Evolutionary conservation across 2,329 filamentous ascomycete genomes (phyloP).

Genomic region (Leptoxyphium fumago): DNA sequence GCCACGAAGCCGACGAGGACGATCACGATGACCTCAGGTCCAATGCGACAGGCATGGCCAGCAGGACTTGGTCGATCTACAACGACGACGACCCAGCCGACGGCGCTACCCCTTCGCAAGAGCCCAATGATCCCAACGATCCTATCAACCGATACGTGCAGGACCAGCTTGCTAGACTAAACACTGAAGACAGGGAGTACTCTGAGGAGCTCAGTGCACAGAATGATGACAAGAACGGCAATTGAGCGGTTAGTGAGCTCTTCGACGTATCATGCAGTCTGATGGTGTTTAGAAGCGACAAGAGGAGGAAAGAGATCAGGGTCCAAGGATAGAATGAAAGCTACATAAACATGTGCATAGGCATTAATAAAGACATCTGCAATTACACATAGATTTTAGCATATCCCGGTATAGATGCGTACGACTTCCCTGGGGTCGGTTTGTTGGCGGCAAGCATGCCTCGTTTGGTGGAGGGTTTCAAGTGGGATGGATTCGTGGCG

Average conservation of each 20-base stretch:
- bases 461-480: too few species aligned
- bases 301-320: not conserved
- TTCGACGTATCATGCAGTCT: not conserved
- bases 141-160: slow-evolving; percentile 72
- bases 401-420: too few species aligned
- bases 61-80: slow-evolving; percentile 34
- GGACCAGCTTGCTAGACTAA: slow-evolving; percentile 63
- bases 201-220: slow-evolving; percentile 50
- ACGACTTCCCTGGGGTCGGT: too few species aligned
- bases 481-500: not conserved
- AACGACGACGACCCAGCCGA: slow-evolving; percentile 35
- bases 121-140: slow-evolving; percentile 27
- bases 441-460: too few species aligned
- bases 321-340: not conserved
- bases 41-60: slow-evolving; percentile 10
- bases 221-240: slow-evolving; percentile 10
- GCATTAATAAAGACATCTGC: too few species aligned
- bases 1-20: slow-evolving; percentile 23
- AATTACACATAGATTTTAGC: too few species aligned
- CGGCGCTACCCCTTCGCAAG: slow-evolving; percentile 10
- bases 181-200: slow-evolving; percentile 39
- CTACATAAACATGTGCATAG: not conserved
- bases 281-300: not conserved
- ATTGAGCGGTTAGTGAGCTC: too few species aligned
- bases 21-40: slow-evolving; percentile 10